Conservation (phyloP, 306 rosid genomes). For the Rosa rugosa region DNA sequence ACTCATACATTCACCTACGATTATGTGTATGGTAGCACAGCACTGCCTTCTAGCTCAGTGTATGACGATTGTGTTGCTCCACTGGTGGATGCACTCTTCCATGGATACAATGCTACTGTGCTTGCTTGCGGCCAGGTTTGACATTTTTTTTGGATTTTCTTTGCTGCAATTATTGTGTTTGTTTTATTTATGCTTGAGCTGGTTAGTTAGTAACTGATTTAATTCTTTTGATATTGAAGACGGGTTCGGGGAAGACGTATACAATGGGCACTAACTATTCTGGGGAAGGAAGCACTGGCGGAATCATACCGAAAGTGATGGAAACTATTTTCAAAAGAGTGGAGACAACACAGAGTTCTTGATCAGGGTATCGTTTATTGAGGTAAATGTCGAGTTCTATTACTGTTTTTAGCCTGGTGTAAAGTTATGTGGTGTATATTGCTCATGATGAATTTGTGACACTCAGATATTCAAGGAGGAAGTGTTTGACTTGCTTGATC, state of each 20-base stretch:
- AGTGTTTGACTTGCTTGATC: slow-evolving; percentile 81
- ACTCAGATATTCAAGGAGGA: slow-evolving; percentile 89
- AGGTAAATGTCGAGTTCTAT: slow-evolving; percentile 43
- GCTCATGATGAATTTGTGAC: slow-evolving; percentile 13
- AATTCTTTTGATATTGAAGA: slow-evolving; percentile 42
- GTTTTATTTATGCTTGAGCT: not conserved
- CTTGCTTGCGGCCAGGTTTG: slow-evolving; percentile 96
- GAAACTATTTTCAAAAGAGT: slow-evolving; percentile 58
- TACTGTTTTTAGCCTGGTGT: not conserved
- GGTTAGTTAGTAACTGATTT: not conserved
- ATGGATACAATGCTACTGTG: slow-evolving; percentile 93
- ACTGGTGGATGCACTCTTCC: slow-evolving; percentile 74
- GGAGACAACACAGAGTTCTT: slow-evolving; percentile 52
- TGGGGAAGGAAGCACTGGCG: slow-evolving; percentile 62
- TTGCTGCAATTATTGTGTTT: not conserved
- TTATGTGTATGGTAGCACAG: slow-evolving; percentile 61
- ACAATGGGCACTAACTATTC: slow-evolving; percentile 65
- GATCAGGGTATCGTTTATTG: slow-evolving; percentile 84
- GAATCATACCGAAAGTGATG: slow-evolving; percentile 75
- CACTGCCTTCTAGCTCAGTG: slow-evolving; percentile 44
- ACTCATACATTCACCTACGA: slow-evolving; percentile 85
- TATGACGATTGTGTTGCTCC: slow-evolving; percentile 90
- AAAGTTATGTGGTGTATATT: not conserved
- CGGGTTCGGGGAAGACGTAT: slow-evolving; percentile 91
- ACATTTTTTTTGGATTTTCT: not conserved